Percentiles rank a stretch among this genome's conserved stretches.
These are phyloP conservation scores for Quercus agrifolia DNA, from an alignment of 306 rosid genomes.

Conservation along the genomic window DNA sequence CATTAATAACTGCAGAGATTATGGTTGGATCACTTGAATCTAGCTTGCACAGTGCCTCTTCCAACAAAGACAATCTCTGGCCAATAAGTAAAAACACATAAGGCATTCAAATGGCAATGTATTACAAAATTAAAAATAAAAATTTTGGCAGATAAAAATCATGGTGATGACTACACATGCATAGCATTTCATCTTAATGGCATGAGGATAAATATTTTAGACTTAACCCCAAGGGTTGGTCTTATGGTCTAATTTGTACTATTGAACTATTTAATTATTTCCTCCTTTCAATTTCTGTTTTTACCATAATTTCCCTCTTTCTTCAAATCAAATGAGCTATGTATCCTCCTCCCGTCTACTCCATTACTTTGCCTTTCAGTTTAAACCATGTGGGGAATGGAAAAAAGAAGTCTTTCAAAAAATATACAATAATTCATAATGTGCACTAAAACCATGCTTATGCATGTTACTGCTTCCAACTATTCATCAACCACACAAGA, in stretches of 20 bases:
- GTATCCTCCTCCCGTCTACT: too few relatives aligned
- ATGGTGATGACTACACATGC: not conserved
- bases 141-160: not conserved
- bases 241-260: too few relatives aligned
- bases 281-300: too few relatives aligned
- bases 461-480: not conserved
- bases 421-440: too few relatives aligned
- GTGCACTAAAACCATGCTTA: not conserved
- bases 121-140: not conserved
- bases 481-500: not conserved
- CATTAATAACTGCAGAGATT: slow-evolving; percentile 54
- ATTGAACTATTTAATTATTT: not conserved
- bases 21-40: slow-evolving; percentile 50
- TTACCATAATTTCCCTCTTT: too few relatives aligned
- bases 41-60: slow-evolving; percentile 62
- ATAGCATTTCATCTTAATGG: not conserved
- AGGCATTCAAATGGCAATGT: slow-evolving; percentile 5
- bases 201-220: not conserved
- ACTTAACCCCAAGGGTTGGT: not conserved
- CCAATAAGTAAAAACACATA: slow-evolving; percentile 7
- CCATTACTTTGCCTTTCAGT: too few relatives aligned
- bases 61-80: slow-evolving; percentile 55
- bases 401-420: too few relatives aligned
- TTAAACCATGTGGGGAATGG: too few relatives aligned
- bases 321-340: too few relatives aligned